These are phyloP conservation scores for Fragaria iinumae DNA, from an alignment of 306 rosid species.

Conservation along the genomic window DNA sequence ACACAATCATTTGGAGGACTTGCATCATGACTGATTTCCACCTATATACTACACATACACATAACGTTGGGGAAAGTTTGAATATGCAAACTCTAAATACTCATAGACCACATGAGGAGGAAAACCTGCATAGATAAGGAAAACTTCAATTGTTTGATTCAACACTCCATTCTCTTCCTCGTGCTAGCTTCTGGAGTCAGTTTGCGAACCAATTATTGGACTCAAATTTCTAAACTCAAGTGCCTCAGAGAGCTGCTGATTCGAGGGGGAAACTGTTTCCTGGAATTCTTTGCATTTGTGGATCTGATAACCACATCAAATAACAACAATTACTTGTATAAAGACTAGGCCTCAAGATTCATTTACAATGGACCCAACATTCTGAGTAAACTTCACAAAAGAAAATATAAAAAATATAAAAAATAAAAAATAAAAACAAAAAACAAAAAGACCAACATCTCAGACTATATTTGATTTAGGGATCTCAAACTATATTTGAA, in stretches of 20 bases:
- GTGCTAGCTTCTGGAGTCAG: slow-evolving; percentile 29
- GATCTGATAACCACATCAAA: slow-evolving; percentile 44
- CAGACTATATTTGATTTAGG: too few relatives aligned
- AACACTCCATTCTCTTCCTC: slow-evolving; percentile 37
- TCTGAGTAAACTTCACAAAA: neutral
- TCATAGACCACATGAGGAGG: neutral
- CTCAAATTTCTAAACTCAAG: slow-evolving; percentile 46
- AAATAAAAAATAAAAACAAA: too few relatives aligned
- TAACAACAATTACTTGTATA: slow-evolving; percentile 1
- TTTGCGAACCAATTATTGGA: slow-evolving; percentile 35
- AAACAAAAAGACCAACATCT: neutral
- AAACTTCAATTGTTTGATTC: slow-evolving; percentile 36
- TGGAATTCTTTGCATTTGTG: slow-evolving; percentile 69
- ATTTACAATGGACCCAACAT: neutral
- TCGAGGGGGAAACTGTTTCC: slow-evolving; percentile 62
- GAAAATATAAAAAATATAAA: neutral
- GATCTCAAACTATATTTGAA: neutral
- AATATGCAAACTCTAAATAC: slow-evolving; percentile 8
- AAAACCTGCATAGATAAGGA: slow-evolving; percentile 62
- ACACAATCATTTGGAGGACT: slow-evolving; percentile 4
- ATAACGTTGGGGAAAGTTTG: neutral
- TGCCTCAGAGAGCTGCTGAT: slow-evolving; percentile 76
- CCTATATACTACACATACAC: neutral
- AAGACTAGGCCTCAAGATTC: neutral
- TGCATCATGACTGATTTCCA: neutral